These are phyloP conservation scores for Stephania japonica DNA, from an alignment of 164 flowering plant genomes.

Conservation along the genomic window DNA sequence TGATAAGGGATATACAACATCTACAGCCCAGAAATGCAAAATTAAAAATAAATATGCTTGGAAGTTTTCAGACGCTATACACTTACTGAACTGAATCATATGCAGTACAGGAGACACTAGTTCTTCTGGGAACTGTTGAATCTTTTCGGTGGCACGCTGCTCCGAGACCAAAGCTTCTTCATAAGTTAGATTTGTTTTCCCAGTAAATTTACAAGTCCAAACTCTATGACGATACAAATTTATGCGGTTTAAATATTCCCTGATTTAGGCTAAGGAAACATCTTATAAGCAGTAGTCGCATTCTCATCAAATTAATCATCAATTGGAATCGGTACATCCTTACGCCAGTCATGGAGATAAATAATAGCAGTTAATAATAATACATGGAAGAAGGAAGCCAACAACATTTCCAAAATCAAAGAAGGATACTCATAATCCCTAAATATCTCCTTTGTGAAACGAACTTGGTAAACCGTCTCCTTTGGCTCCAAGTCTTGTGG, in stretches of 20 bases:
- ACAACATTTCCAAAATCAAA: conserved; percentile 4
- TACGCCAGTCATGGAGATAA: not conserved
- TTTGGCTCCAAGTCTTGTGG: conserved; percentile 66
- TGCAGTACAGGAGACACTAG: conserved; percentile 54
- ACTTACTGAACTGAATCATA: conserved; percentile 77
- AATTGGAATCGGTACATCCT: not conserved
- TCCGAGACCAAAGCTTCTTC: conserved; percentile 97
- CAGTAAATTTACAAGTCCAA: conserved; percentile 89
- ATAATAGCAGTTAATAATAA: not conserved
- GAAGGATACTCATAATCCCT: conserved; percentile 76
- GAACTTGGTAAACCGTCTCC: conserved; percentile 83
- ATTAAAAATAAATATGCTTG: not conserved
- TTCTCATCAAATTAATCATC: not conserved
- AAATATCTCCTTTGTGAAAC: conserved; percentile 89
- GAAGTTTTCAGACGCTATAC: not conserved
- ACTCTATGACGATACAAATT: conserved; percentile 74
- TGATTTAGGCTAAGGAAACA: conserved; percentile 36
- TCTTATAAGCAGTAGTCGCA: not conserved
- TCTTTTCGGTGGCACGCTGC: conserved; percentile 56
- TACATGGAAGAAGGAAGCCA: not conserved
- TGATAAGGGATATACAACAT: not conserved
- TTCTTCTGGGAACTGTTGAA: conserved; percentile 70
- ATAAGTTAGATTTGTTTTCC: conserved; percentile 74
- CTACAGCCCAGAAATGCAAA: conserved; percentile 1
- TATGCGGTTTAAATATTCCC: conserved; percentile 70